phyloP scores from a whole-genome alignment of 768 basidiomycete genomes.

The Saitozyma sp. region DNA sequence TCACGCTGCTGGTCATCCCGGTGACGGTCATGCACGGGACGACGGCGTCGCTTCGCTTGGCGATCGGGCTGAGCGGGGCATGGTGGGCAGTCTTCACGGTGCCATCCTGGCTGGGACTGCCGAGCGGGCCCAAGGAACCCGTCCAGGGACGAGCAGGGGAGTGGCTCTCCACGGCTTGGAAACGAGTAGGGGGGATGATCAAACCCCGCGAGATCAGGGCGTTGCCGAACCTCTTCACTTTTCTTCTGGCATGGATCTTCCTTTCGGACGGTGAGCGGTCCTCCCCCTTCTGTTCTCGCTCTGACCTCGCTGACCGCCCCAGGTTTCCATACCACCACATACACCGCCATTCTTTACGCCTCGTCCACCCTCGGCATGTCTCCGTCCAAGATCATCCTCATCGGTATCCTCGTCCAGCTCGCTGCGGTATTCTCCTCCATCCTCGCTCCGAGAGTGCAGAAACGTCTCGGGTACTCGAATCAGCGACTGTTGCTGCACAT shows the following conservation, averaged over 20 bases:
- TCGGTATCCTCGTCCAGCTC: slow-evolving; percentile 71
- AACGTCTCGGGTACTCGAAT: slow-evolving; percentile 61
- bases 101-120: slow-evolving; percentile 74
- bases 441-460: slow-evolving; percentile 74
- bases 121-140: slow-evolving; percentile 50
- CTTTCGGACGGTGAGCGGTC: slow-evolving; percentile 74
- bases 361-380: slow-evolving; percentile 84
- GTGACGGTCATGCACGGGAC: slow-evolving; percentile 72
- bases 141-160: slow-evolving; percentile 5
- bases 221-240: slow-evolving; percentile 80
- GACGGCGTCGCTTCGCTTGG: slow-evolving; percentile 74
- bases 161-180: slow-evolving; percentile 66
- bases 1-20: slow-evolving; percentile 66
- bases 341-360: slow-evolving; percentile 86
- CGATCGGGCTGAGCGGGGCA: slow-evolving; percentile 77
- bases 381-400: slow-evolving; percentile 70
- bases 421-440: slow-evolving; percentile 82
- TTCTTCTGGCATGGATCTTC: slow-evolving; percentile 90
- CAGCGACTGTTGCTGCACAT: slow-evolving; percentile 66
- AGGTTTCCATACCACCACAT: slow-evolving; percentile 91
- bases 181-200: slow-evolving; percentile 71
- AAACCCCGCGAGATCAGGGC: slow-evolving; percentile 69
- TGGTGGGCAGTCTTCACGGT: slow-evolving; percentile 87
- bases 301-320: not conserved
- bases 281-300: not conserved